A percentile compares a stretch with the other conserved stretches of the same genome.
These are phyloP conservation scores for Flaveria brownii DNA, from an alignment of 129 eudicot species.

Conservation along the genomic window DNA sequence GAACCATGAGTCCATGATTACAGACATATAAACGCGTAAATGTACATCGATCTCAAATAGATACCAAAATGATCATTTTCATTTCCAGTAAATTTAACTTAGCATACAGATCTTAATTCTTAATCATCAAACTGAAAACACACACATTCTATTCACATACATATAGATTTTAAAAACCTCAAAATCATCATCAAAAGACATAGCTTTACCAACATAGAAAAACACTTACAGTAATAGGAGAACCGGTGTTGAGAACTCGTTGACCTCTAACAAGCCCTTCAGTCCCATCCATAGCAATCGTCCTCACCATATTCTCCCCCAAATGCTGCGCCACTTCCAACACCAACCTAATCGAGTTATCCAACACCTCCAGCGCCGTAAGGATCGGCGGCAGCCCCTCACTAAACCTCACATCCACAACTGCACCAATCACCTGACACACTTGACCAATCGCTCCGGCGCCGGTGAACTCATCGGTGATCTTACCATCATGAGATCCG, in stretches of 20 bases:
- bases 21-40: slow-evolving; percentile 1
- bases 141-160: neutral
- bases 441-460: slow-evolving; percentile 56
- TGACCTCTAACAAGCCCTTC: slow-evolving; percentile 97
- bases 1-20: neutral
- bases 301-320: slow-evolving; percentile 88
- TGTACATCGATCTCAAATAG: neutral
- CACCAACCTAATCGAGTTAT: slow-evolving; percentile 66
- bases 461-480: slow-evolving; percentile 50
- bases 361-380: slow-evolving; percentile 90
- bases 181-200: neutral
- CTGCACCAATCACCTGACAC: slow-evolving; percentile 97
- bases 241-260: slow-evolving; percentile 83
- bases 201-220: neutral
- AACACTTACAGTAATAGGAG: slow-evolving; percentile 83
- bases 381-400: slow-evolving; percentile 92
- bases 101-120: slow-evolving; percentile 22
- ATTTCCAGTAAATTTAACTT: neutral
- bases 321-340: slow-evolving; percentile 94
- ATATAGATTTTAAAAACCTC: neutral
- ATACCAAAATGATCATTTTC: neutral
- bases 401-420: slow-evolving; percentile 82
- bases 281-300: slow-evolving; percentile 99
- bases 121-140: neutral
- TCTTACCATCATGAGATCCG: slow-evolving; percentile 35